Percentiles rank a stretch among this genome's conserved stretches.
Evolutionary conservation across 192 early-diverging fungal species (phyloP).

Genomic region (Spizellomyces sp.): DNA sequence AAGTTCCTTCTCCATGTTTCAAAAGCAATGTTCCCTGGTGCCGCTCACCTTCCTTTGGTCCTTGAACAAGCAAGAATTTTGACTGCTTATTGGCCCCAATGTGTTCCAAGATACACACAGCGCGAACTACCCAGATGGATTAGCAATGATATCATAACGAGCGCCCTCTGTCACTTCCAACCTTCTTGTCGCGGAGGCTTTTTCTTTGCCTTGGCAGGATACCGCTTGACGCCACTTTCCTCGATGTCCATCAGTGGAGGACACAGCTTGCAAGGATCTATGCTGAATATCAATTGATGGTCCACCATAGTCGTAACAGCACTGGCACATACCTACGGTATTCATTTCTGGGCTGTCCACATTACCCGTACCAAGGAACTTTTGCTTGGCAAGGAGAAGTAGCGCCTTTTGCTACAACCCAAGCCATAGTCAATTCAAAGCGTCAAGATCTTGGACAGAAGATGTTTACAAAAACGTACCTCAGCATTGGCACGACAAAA

Average conservation of each 20-base stretch:
- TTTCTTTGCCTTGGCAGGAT: slow-evolving; percentile 60
- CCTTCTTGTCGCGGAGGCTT: slow-evolving; percentile 62
- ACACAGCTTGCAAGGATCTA: slow-evolving; percentile 40
- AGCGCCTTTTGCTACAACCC: too few species aligned
- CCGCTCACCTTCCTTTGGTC: slow-evolving; percentile 36
- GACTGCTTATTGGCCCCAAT: too few species aligned
- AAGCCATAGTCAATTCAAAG: too few species aligned
- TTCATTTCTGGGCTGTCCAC: too few species aligned
- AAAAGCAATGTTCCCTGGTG: not conserved
- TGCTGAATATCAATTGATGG: too few species aligned
- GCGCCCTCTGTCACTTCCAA: slow-evolving; percentile 48
- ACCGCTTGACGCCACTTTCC: slow-evolving; percentile 43
- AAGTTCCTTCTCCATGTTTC: not conserved
- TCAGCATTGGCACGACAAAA: slow-evolving; percentile 65
- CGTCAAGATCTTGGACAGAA: too few species aligned
- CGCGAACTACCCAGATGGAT: slow-evolving; percentile 39
- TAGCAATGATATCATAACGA: too few species aligned
- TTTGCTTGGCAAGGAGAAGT: too few species aligned
- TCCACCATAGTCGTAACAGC: too few species aligned
- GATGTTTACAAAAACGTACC: slow-evolving; percentile 24
- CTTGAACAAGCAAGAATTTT: slow-evolving; percentile 48
- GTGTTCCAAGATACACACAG: slow-evolving; percentile 56
- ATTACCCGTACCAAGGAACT: too few species aligned
- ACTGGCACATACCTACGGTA: too few species aligned
- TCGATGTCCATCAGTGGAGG: slow-evolving; percentile 33